A percentile compares a stretch with the other conserved stretches of the same genome.
Conservation (phyloP, 306 rosid genomes). For the Adenanthera pavonina region DNA sequence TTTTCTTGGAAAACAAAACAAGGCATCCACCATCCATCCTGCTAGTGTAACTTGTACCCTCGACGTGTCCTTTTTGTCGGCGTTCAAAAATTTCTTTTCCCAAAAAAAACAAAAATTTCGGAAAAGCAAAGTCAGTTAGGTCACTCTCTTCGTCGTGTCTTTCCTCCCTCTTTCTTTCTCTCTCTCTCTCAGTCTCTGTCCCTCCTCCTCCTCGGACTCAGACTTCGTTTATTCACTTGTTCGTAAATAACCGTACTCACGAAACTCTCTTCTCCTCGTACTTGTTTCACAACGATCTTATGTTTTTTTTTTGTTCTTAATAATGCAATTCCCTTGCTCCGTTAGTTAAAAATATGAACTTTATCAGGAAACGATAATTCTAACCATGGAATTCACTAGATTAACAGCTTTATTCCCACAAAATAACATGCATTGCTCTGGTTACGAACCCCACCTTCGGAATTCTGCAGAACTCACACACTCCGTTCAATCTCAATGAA, state of each 20-base stretch:
- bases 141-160: background rate
- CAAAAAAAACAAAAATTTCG: background rate
- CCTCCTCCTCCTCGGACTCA: background rate
- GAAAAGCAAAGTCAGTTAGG: background rate
- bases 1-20: slow-evolving; percentile 35
- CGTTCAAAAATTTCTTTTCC: slow-evolving; percentile 1
- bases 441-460: background rate
- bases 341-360: background rate
- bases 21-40: background rate
- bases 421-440: slow-evolving; percentile 30
- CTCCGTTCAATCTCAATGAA: background rate
- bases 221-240: background rate
- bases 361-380: background rate
- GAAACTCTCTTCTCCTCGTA: background rate
- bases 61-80: slow-evolving; percentile 33
- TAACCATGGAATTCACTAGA: background rate
- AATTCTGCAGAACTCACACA: background rate
- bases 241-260: background rate
- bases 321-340: background rate
- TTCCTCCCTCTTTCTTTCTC: background rate
- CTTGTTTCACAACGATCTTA: background rate
- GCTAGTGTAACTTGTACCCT: background rate
- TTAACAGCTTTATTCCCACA: slow-evolving; percentile 2
- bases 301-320: background rate
- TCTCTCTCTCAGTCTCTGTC: background rate